These are phyloP conservation scores for Stachybotrys elegans DNA, from an alignment of 2,329 filamentous ascomycete species.

Conservation along the genomic window DNA sequence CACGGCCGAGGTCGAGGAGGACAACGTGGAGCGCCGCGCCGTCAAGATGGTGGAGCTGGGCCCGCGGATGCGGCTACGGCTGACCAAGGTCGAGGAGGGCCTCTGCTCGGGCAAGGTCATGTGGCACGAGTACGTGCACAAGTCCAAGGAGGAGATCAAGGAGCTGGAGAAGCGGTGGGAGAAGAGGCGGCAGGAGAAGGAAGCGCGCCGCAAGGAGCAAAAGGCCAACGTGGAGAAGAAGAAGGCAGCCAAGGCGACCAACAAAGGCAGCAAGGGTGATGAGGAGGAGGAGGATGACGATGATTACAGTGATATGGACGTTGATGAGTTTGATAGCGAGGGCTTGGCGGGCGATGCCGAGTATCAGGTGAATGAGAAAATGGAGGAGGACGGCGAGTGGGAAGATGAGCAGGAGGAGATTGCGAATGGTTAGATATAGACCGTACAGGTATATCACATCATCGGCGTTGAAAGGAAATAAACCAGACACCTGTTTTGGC, in stretches of 20 bases:
- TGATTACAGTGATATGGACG: conserved; percentile 39
- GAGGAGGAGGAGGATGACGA: conserved; percentile 37
- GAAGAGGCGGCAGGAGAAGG: conserved; percentile 72
- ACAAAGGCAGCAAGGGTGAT: conserved; percentile 30
- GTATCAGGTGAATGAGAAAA: conserved; percentile 41
- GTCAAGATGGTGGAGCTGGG: conserved; percentile 92
- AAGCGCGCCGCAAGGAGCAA: conserved; percentile 73
- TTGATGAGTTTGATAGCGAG: conserved; percentile 47
- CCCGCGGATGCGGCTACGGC: conserved; percentile 78
- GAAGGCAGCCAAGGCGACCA: conserved; percentile 43
- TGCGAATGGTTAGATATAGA: conserved; percentile 19
- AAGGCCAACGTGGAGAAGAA: conserved; percentile 89
- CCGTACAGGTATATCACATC: neutral
- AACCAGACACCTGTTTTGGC: conserved; percentile 5
- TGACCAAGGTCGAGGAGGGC: conserved; percentile 96
- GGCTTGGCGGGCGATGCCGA: conserved; percentile 45
- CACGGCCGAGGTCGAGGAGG: conserved; percentile 42
- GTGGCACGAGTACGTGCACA: conserved; percentile 96
- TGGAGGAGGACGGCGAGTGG: conserved; percentile 47
- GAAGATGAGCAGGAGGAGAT: conserved; percentile 44
- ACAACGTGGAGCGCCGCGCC: conserved; percentile 73
- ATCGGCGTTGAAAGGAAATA: neutral
- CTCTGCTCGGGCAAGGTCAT: conserved; percentile 84
- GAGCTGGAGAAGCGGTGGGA: conserved; percentile 82
- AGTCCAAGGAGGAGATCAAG: conserved; percentile 71